Percentiles rank a stretch among this genome's conserved stretches.
Conservation (phyloP, 495 filamentous ascomycete genomes). For the Melanomma pulvis-pyrius region DNA sequence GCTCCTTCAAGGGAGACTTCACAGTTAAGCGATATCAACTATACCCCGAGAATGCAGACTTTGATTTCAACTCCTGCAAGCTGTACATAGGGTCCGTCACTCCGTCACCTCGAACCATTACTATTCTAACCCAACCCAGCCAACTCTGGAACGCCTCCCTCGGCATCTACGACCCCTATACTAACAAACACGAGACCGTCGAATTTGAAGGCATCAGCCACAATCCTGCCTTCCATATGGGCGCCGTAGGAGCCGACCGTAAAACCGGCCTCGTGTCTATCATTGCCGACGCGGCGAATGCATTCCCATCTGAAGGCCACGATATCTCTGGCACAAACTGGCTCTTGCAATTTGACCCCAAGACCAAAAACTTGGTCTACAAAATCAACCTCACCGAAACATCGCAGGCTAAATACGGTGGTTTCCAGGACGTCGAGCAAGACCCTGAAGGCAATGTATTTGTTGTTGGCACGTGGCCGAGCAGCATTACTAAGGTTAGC, state of each 20-base stretch:
- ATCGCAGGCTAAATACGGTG: constrained; percentile 20
- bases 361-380: constrained; percentile 1
- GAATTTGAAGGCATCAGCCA: constrained; percentile 27
- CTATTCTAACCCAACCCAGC: neutral
- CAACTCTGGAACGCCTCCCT: constrained; percentile 36
- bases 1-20: constrained; percentile 26
- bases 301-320: constrained; percentile 17
- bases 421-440: constrained; percentile 34
- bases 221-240: constrained; percentile 31
- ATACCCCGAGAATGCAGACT: constrained; percentile 33
- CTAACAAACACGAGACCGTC: constrained; percentile 10
- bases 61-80: constrained; percentile 28
- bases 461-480: constrained; percentile 28
- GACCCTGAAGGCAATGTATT: constrained; percentile 26
- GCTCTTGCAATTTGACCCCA: constrained; percentile 24
- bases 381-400: constrained; percentile 32
- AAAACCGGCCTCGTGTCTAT: constrained; percentile 21
- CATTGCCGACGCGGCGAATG: constrained; percentile 21
- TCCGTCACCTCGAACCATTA: neutral
- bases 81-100: constrained; percentile 28
- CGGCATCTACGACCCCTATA: constrained; percentile 34
- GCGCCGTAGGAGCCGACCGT: constrained; percentile 23
- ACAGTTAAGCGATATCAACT: constrained; percentile 27
- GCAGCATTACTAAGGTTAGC: constrained; percentile 14
- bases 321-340: constrained; percentile 35